Percentiles rank a stretch among this genome's conserved stretches.
These are phyloP conservation scores for Microstroma glucosiphilum DNA, from an alignment of 1,284 basidiomycete species.

Conservation along the genomic window DNA sequence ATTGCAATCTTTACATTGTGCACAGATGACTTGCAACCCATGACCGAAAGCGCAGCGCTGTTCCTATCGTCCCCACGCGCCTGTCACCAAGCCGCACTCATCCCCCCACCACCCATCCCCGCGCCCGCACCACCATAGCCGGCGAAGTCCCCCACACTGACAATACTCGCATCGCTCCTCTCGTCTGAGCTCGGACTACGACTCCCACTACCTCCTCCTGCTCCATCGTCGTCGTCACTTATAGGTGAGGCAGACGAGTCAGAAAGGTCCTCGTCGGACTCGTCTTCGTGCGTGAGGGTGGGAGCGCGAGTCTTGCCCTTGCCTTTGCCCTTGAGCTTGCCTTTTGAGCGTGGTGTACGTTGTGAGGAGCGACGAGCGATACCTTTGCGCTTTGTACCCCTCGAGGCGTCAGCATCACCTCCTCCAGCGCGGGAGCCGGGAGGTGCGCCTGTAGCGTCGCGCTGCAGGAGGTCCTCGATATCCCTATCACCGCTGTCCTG, in stretches of 20 bases:
- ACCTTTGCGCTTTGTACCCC: neutral
- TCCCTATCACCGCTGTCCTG: neutral
- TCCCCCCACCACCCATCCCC: neutral
- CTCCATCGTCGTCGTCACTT: neutral
- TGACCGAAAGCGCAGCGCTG: no score
- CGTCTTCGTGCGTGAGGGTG: neutral
- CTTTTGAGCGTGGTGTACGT: neutral
- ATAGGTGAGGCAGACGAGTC: neutral
- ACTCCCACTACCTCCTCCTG: slow-evolving; percentile 3
- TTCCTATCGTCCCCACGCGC: no score
- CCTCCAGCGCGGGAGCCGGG: neutral
- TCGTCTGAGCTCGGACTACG: slow-evolving; percentile 3
- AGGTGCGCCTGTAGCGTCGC: neutral
- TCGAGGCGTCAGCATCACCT: no score
- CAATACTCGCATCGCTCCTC: slow-evolving; percentile 12
- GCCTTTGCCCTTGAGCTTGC: slow-evolving; percentile 1
- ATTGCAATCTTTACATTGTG: no score
- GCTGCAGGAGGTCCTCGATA: neutral
- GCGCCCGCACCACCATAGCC: slow-evolving; percentile 12
- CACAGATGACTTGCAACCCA: no score
- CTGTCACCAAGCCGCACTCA: slow-evolving; percentile 2
- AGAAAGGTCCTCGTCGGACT: neutral
- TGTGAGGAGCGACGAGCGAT: neutral
- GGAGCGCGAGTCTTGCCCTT: neutral
- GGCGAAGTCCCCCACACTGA: slow-evolving; percentile 15